A percentile compares a stretch with the other conserved stretches of the same genome.
phyloP scores from a whole-genome alignment of 1,284 basidiomycete genomes.

The Ustilago tritici region DNA sequence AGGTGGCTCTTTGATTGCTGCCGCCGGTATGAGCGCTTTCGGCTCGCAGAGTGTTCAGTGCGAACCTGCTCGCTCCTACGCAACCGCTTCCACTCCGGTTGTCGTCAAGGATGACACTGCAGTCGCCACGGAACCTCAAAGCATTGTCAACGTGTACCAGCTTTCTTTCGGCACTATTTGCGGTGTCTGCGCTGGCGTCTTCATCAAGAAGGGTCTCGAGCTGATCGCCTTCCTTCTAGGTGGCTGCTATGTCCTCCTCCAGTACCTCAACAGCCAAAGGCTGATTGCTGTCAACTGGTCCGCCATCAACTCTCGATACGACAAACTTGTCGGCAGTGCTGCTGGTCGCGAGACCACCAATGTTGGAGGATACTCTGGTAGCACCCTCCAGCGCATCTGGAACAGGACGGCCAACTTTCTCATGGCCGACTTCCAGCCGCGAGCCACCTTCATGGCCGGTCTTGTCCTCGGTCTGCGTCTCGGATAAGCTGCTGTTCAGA shows the following conservation, averaged over 20 bases:
- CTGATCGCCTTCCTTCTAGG: slow-evolving; percentile 84
- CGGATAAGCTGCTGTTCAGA: slow-evolving; percentile 68
- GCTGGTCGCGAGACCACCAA: slow-evolving; percentile 74
- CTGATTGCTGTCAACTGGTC: slow-evolving; percentile 85
- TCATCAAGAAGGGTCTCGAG: slow-evolving; percentile 92
- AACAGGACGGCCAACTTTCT: slow-evolving; percentile 84
- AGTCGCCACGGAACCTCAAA: slow-evolving; percentile 72
- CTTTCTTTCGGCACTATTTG: slow-evolving; percentile 87
- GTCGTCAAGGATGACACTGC: slow-evolving; percentile 23
- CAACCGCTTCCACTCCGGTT: slow-evolving; percentile 17
- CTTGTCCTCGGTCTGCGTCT: slow-evolving; percentile 72
- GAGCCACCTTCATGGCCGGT: slow-evolving; percentile 73
- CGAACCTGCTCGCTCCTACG: slow-evolving; percentile 40
- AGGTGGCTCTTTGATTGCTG: slow-evolving; percentile 33
- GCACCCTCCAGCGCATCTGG: slow-evolving; percentile 74
- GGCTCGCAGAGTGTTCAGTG: slow-evolving; percentile 15
- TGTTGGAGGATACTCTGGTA: slow-evolving; percentile 72
- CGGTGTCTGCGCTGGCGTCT: slow-evolving; percentile 87
- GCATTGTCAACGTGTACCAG: slow-evolving; percentile 82
- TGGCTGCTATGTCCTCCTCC: slow-evolving; percentile 70
- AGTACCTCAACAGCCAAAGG: slow-evolving; percentile 63
- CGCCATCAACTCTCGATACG: slow-evolving; percentile 75
- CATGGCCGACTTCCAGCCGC: slow-evolving; percentile 88
- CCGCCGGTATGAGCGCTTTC: slow-evolving; percentile 29
- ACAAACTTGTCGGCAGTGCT: slow-evolving; percentile 78